Evolutionary conservation across 148 eudicot species (phyloP).

Genomic region (Rhododendron ferrugineum): DNA sequence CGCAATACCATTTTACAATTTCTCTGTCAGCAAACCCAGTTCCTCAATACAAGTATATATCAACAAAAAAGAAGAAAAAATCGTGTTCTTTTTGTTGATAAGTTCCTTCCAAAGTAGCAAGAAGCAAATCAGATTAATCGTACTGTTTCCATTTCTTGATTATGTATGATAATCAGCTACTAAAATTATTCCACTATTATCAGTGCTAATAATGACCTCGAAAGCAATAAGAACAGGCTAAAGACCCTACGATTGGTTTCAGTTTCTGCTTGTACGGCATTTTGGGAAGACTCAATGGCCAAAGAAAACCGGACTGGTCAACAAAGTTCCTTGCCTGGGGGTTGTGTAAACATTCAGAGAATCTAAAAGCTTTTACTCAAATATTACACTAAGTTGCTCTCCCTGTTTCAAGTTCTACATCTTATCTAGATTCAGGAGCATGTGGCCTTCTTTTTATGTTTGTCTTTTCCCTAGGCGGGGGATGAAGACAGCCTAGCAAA

Average conservation of each 20-base stretch:
- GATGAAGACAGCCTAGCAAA: background rate
- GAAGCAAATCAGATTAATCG: background rate
- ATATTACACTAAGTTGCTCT: background rate
- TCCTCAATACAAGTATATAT: background rate
- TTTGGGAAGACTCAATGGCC: background rate
- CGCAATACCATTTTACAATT: background rate
- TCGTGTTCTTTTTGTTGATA: background rate
- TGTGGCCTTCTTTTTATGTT: background rate
- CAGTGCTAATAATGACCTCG: background rate
- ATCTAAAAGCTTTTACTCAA: background rate
- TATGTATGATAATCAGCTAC: background rate
- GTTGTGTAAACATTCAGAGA: background rate
- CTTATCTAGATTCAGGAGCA: background rate
- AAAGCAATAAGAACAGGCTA: background rate
- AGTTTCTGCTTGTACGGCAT: background rate
- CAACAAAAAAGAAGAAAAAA: background rate
- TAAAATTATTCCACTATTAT: background rate
- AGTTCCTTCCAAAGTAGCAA: background rate
- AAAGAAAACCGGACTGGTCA: background rate
- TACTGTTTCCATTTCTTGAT: background rate
- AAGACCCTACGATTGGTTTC: background rate
- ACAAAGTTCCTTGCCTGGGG: background rate
- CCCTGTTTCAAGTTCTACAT: background rate
- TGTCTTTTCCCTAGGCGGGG: background rate
- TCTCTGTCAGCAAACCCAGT: background rate